phyloP scores from a whole-genome alignment of 2,329 filamentous ascomycete species.

The Clarireedia paspali region DNA sequence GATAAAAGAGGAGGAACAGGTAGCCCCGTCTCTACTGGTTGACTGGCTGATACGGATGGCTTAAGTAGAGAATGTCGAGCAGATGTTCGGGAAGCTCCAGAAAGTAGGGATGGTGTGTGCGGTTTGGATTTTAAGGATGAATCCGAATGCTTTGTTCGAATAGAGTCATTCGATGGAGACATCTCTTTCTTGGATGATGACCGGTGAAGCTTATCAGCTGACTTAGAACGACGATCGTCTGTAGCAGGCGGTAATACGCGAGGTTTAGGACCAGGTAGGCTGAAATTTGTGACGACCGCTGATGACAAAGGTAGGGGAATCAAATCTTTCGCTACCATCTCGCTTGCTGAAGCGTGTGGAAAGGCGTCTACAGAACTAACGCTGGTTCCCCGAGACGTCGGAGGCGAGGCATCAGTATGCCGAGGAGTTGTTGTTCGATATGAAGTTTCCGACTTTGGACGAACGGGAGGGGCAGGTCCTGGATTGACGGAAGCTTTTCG shows the following conservation, averaged over 20 bases:
- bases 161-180: not conserved
- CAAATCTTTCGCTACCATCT: constrained; percentile 13
- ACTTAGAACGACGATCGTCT: not conserved
- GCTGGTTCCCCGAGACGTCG: constrained; percentile 14
- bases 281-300: constrained; percentile 24
- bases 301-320: constrained; percentile 13
- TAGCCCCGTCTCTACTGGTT: constrained; percentile 19
- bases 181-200: not conserved
- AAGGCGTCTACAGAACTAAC: constrained; percentile 19
- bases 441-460: constrained; percentile 6
- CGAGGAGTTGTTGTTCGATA: constrained; percentile 4
- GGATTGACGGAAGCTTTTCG: not conserved
- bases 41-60: constrained; percentile 13
- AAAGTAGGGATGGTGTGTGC: constrained; percentile 20
- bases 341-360: constrained; percentile 18
- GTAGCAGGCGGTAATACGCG: not conserved
- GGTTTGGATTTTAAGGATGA: constrained; percentile 13
- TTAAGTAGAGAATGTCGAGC: constrained; percentile 24
- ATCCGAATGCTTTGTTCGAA: constrained; percentile 14
- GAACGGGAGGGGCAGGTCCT: not conserved
- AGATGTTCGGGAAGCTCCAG: constrained; percentile 20
- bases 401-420: constrained; percentile 6
- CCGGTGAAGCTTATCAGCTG: not conserved
- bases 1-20: constrained; percentile 21
- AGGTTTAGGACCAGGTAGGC: constrained; percentile 21